Conservation (phyloP, 352 stramenopile species). For the Poterioochromonas sp. region DNA sequence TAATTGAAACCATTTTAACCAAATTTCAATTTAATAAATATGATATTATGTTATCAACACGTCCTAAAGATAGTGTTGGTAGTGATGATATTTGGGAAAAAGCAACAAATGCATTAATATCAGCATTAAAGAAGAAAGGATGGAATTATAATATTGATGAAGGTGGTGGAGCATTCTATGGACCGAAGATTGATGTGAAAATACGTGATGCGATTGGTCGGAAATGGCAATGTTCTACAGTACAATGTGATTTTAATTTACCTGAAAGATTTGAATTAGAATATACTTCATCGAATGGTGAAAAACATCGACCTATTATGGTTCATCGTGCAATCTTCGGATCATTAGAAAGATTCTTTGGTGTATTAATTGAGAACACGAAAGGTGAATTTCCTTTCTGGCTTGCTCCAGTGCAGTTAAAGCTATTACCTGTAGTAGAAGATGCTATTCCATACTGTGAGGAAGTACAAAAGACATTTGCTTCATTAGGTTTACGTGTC, state of each 20-base stretch:
- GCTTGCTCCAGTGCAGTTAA: conserved; percentile 68
- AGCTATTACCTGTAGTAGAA: conserved; percentile 64
- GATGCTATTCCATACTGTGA: conserved; percentile 45
- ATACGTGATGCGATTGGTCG: conserved; percentile 90
- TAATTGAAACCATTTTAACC: conserved; percentile 84
- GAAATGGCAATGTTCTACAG: conserved; percentile 91
- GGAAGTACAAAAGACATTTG: background rate
- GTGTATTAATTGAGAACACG: conserved; percentile 91
- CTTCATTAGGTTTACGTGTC: conserved; percentile 52
- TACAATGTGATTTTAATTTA: conserved; percentile 96
- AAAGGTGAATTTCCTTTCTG: conserved; percentile 91
- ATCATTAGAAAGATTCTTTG: conserved; percentile 95
- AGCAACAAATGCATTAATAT: conserved; percentile 66
- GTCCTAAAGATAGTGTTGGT: conserved; percentile 86
- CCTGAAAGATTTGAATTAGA: conserved; percentile 87
- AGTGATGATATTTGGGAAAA: conserved; percentile 82
- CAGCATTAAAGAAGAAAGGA: conserved; percentile 28
- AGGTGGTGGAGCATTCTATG: conserved; percentile 32
- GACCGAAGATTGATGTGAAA: conserved; percentile 89
- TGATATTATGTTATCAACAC: conserved; percentile 80
- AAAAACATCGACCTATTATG: conserved; percentile 86
- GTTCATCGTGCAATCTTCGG: conserved; percentile 92
- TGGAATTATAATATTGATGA: conserved; percentile 27
- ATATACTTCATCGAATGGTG: conserved; percentile 74
- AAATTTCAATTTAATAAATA: conserved; percentile 85